Base-by-base conservation (phyloP, 345 rosid genomes). In the Acer negundo region DNA sequence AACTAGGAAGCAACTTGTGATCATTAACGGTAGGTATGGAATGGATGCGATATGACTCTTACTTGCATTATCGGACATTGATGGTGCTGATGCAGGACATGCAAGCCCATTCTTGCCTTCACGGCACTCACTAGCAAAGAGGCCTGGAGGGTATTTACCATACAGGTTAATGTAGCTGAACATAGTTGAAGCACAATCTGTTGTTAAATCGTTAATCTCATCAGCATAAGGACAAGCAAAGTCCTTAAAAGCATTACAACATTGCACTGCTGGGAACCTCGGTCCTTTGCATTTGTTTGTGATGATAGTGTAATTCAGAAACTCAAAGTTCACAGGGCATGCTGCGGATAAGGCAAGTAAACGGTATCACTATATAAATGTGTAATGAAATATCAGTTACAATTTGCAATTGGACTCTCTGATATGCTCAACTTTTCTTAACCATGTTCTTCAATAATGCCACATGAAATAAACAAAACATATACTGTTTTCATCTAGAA, bases 321-420 rank as follows among this genome's bases (percentile, higher is more conserved):
- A 92, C 89, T 92, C 91, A 3, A 90, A 88, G 84, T 83, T 89
- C 75, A 89, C 89, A 0, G 91, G 77, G 81, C 97, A 92, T 58
- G 79, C 97, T 89, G 88, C 71, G 38, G 23, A 46, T 13, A 56
- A 62, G 56, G 70, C 13, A 28, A 74, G 74, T 69, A 22, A 78
- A 82, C 19, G 20, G 24, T n/a, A 28, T 20, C 17, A 28, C 3
- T 53, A 12, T 17, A 20, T 55, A 70, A 26, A 28, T 11, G 19
- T 46, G 38, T 35, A 55, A 61, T 19, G 49, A 42, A 42, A 2
- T 10, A 10, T n/a, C 53, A 23, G 16, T 15, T 23, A 20, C 7
- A 2, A 31, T 8, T 53, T 46, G 49, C 49, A 46, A 46, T 67
- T 67, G 69, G n/a, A 69, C 3, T 67, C 10, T 46, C 10, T 4